These are phyloP conservation scores for Onygena corvina DNA, from an alignment of 2,329 filamentous ascomycete genomes.

Conservation along the genomic window DNA sequence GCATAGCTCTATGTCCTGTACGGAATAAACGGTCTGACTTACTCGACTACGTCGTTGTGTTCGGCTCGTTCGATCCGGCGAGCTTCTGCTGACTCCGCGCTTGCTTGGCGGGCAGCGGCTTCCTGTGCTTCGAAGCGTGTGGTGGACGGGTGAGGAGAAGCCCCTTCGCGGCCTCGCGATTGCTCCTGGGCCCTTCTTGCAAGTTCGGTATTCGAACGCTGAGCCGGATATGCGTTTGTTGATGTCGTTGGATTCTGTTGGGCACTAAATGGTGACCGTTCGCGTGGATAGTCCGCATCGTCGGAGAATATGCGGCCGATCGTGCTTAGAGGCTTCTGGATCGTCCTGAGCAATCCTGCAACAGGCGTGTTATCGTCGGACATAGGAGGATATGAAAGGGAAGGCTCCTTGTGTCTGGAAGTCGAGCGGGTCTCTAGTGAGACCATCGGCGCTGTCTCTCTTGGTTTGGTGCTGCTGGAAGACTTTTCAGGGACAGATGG, in stretches of 20 bases:
- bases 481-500: constrained; percentile 37
- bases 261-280: constrained; percentile 31
- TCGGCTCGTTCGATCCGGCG: constrained; percentile 70
- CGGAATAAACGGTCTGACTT: constrained; percentile 19
- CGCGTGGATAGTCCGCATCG: constrained; percentile 36
- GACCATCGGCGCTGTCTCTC: constrained; percentile 48
- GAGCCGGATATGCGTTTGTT: constrained; percentile 8
- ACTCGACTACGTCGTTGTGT: constrained; percentile 80
- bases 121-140: constrained; percentile 59
- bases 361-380: constrained; percentile 69
- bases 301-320: constrained; percentile 93
- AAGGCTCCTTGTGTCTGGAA: constrained; percentile 24
- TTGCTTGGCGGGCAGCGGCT: constrained; percentile 78
- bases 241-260: constrained; percentile 8
- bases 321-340: constrained; percentile 78
- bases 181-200: constrained; percentile 18
- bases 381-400: constrained; percentile 32
- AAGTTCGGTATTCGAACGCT: constrained; percentile 12
- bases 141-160: constrained; percentile 19
- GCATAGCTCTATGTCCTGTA: constrained; percentile 3
- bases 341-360: constrained; percentile 71
- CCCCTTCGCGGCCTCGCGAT: constrained; percentile 19
- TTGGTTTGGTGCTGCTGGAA: constrained; percentile 33
- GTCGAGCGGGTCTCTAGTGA: constrained; percentile 50
- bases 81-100: constrained; percentile 78